Base-by-base conservation (phyloP, 2,329 filamentous ascomycete species). In the Endoconidiophora laricicola region DNA sequence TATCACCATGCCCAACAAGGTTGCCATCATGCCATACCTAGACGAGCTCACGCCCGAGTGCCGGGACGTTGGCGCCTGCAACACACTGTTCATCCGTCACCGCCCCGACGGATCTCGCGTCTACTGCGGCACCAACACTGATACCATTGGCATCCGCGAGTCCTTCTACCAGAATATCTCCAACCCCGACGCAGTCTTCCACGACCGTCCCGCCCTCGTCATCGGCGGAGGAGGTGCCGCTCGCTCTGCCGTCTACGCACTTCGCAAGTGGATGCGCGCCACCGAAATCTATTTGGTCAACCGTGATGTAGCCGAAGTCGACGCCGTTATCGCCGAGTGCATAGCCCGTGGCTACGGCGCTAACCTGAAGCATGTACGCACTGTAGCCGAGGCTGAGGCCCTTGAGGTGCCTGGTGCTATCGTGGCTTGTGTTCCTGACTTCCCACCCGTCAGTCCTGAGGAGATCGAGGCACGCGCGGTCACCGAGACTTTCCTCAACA, bases 1-100 rank as follows among this genome's bases (percentile, higher is more conserved):
- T 3, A 78, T 90, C 37, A 90, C 84, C 18, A 91, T 90, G 84
- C 85, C 85, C 0, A 79, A 86, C 69, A 90, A 91, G 63, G 76
- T 90, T 23, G 71, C 77, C 57, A 86, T 90, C 60, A 75, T 88
- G 53, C 70, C 76, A 0, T 71, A 85, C 57, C 72, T 90, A 6
- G 83, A 90, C 59, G 75, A 79, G 49, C 67, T 88, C 37, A 86
- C 83, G 5, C 72, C 77, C 20, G 82, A 87, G 63, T 83, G 78
- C 56, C 72, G 73, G 46, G 78, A 80, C 36, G 80, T 87, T 20
- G 83, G 84, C 44, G 84, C 84, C 46, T 81, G 82, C 63, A 90
- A 91, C 68, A 91, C 84, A 0, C 72, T 90, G 48, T 88, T 82
- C 66, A 62, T 84, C 44, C 69, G 73, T 20, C 63, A 67, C 44